Percentiles rank a stretch among this genome's conserved stretches.
These are phyloP conservation scores for Colletotrichum caudatum DNA, from an alignment of 2,329 filamentous ascomycete genomes.

Conservation along the genomic window DNA sequence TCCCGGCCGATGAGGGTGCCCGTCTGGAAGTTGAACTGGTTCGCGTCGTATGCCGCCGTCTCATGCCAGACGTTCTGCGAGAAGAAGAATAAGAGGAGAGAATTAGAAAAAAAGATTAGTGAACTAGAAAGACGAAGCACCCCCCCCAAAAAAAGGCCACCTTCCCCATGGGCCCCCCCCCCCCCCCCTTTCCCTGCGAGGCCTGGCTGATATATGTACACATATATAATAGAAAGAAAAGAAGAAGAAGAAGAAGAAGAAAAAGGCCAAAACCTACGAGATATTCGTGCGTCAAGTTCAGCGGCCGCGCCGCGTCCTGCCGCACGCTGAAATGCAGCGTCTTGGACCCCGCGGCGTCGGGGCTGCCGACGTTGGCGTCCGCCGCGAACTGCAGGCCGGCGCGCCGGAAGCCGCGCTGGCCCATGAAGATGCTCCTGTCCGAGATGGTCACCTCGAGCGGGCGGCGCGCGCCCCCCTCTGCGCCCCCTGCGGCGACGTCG, in stretches of 20 bases:
- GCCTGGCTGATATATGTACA: too few relatives aligned
- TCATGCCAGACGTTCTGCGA: constrained; percentile 53
- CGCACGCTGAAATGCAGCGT: constrained; percentile 53
- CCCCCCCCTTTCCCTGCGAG: too few relatives aligned
- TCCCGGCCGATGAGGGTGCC: constrained; percentile 48
- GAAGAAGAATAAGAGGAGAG: neutral
- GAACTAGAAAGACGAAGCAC: neutral
- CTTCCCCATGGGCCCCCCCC: too few relatives aligned
- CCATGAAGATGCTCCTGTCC: constrained; percentile 59
- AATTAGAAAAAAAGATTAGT: neutral
- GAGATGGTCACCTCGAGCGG: constrained; percentile 59
- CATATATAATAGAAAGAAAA: too few relatives aligned
- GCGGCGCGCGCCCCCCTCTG: constrained; percentile 45
- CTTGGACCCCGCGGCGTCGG: constrained; percentile 50
- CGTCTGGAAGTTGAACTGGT: constrained; percentile 55
- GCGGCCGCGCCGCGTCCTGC: constrained; percentile 48
- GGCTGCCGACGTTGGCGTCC: constrained; percentile 55
- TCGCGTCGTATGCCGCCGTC: constrained; percentile 51
- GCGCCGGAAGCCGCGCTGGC: constrained; percentile 59
- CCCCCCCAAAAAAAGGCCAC: neutral
- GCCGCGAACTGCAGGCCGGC: constrained; percentile 57
- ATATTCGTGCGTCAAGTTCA: constrained; percentile 55
- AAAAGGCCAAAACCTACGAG: constrained; percentile 40
- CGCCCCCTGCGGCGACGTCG: constrained; percentile 49
- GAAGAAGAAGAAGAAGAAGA: too few relatives aligned